Percentiles rank a stretch among this genome's conserved stretches.
These are phyloP conservation scores for Artemisia argyi DNA, from an alignment of 129 eudicot species.

Conservation along the genomic window DNA sequence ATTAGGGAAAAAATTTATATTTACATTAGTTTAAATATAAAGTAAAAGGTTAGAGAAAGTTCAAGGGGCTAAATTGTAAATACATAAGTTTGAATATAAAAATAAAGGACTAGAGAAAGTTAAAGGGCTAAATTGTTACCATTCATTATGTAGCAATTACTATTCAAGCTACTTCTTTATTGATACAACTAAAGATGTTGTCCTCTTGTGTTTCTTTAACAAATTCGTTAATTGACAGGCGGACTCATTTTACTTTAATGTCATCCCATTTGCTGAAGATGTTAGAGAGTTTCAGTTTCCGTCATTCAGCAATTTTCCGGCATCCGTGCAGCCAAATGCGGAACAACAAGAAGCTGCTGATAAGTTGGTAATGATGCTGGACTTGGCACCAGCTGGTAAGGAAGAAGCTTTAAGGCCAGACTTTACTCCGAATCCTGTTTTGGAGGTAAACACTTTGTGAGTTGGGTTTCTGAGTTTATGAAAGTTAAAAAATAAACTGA, in stretches of 20 bases:
- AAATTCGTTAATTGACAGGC: slow-evolving; percentile 50
- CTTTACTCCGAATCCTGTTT: slow-evolving; percentile 87
- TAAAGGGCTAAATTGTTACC: no score
- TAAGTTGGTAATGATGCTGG: slow-evolving; percentile 86
- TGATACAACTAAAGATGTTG: neutral
- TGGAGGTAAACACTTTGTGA: slow-evolving; percentile 57
- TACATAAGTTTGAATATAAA: no score
- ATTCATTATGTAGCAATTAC: no score
- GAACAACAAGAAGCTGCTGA: slow-evolving; percentile 93
- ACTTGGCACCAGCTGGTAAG: slow-evolving; percentile 77
- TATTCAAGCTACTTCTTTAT: no score
- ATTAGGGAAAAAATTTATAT: no score
- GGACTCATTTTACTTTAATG: slow-evolving; percentile 87
- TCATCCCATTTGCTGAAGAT: slow-evolving; percentile 97
- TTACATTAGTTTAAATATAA: no score
- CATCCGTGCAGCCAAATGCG: slow-evolving; percentile 67
- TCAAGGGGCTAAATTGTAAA: no score
- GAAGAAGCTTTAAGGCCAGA: slow-evolving; percentile 82
- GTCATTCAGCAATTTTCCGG: slow-evolving; percentile 76
- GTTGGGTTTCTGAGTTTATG: neutral
- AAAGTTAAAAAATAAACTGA: neutral
- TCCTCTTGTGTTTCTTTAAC: neutral
- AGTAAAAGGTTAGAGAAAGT: no score
- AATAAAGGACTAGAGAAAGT: no score
- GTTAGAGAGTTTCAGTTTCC: slow-evolving; percentile 95